A percentile compares a stretch with the other conserved stretches of the same genome.
phyloP scores from a whole-genome alignment of 1,139 yeast species.

The Pneumocystis carinii region DNA sequence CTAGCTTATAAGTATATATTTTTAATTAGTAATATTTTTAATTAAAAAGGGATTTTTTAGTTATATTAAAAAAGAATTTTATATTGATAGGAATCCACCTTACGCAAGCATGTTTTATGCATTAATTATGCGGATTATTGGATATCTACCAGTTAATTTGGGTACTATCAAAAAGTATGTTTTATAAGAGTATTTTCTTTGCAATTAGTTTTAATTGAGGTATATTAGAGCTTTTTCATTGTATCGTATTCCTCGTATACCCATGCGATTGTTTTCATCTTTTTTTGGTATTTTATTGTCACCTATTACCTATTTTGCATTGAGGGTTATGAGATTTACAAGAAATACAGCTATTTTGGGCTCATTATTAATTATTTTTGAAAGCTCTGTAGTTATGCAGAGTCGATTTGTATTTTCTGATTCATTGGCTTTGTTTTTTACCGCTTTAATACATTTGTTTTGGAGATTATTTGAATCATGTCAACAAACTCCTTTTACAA shows the following conservation, averaged over 20 bases:
- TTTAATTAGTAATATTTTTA: background rate
- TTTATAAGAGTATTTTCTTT: background rate
- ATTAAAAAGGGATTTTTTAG: background rate
- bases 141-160: slow-evolving; percentile 64
- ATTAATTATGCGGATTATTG: slow-evolving; percentile 55
- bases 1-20: background rate
- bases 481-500: slow-evolving; percentile 41
- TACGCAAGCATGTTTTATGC: slow-evolving; percentile 80
- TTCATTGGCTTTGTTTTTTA: slow-evolving; percentile 79
- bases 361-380: slow-evolving; percentile 53
- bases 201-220: background rate
- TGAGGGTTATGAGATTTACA: slow-evolving; percentile 76
- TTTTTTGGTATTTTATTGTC: slow-evolving; percentile 68
- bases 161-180: slow-evolving; percentile 44
- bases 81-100: slow-evolving; percentile 94
- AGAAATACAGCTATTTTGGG: slow-evolving; percentile 59
- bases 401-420: slow-evolving; percentile 82
- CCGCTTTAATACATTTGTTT: slow-evolving; percentile 71
- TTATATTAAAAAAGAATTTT: slow-evolving; percentile 54
- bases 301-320: slow-evolving; percentile 59
- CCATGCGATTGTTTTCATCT: slow-evolving; percentile 82
- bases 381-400: slow-evolving; percentile 76
- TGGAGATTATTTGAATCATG: slow-evolving; percentile 70
- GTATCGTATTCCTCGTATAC: slow-evolving; percentile 42
- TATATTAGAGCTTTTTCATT: slow-evolving; percentile 25